Conservation (phyloP, 768 basidiomycete species). For the Hypholoma sublateritium region DNA sequence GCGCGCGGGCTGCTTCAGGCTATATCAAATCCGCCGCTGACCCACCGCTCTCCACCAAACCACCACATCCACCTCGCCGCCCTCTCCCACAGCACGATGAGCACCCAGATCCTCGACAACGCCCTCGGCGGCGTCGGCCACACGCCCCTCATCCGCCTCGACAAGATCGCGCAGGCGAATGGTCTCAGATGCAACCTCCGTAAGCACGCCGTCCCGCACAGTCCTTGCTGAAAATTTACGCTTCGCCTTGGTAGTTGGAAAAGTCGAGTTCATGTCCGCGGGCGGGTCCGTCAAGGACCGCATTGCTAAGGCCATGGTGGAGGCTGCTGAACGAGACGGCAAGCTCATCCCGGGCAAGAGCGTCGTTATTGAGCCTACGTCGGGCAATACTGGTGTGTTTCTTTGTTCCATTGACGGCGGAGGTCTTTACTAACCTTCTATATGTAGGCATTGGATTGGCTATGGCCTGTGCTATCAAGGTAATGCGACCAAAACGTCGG, state of each 20-base stretch:
- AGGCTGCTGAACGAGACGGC: conserved; percentile 89
- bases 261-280: conserved; percentile 86
- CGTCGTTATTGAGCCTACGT: conserved; percentile 93
- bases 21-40: not conserved
- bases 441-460: conserved; percentile 85
- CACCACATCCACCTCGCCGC: not conserved
- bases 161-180: conserved; percentile 71
- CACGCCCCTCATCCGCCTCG: conserved; percentile 87
- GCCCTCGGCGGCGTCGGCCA: conserved; percentile 87
- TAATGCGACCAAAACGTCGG: conserved; percentile 29
- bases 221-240: conserved; percentile 2
- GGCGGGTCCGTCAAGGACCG: conserved; percentile 97
- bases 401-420: not conserved
- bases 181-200: conserved; percentile 88
- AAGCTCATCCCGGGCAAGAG: conserved; percentile 83
- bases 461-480: conserved; percentile 92
- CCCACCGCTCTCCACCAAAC: not conserved
- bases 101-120: conserved; percentile 62
- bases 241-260: conserved; percentile 59
- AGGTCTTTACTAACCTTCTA: not conserved
- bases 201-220: conserved; percentile 41
- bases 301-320: conserved; percentile 95
- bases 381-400: conserved; percentile 85
- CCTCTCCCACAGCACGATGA: conserved; percentile 24
- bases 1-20: not conserved